Evolutionary conservation across 2,329 filamentous ascomycete genomes (phyloP).

Genomic region (Atkinsonella hypoxylon): DNA sequence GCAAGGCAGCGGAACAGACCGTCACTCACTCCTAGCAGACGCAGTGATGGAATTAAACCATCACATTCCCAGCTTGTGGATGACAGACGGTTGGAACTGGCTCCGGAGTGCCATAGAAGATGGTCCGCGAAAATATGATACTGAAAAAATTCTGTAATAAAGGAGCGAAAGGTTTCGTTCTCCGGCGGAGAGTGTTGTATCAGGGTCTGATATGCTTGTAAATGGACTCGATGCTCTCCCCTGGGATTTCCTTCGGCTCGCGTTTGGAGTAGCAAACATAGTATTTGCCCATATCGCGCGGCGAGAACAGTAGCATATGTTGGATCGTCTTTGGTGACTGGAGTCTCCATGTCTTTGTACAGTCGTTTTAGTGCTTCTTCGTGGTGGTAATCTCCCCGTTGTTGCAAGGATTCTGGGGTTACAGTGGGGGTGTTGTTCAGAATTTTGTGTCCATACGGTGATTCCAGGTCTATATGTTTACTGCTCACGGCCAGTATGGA

Average conservation of each 20-base stretch:
- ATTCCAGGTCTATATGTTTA: constrained; percentile 55
- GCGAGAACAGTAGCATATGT: constrained; percentile 36
- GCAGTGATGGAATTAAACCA: constrained; percentile 32
- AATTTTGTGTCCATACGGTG: constrained; percentile 42
- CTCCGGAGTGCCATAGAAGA: constrained; percentile 37
- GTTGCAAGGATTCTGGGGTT: constrained; percentile 31
- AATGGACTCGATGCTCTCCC: constrained; percentile 69
- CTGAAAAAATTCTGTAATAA: constrained; percentile 69
- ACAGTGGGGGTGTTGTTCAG: constrained; percentile 37
- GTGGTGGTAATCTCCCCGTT: constrained; percentile 44
- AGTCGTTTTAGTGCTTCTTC: constrained; percentile 41
- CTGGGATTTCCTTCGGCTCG: constrained; percentile 41
- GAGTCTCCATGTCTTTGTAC: constrained; percentile 31
- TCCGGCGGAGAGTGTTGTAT: constrained; percentile 49
- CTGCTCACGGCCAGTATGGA: constrained; percentile 75
- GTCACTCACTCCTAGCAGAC: constrained; percentile 71
- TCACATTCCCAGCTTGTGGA: constrained; percentile 32
- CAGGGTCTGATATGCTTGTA: constrained; percentile 62
- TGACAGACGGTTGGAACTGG: constrained; percentile 24
- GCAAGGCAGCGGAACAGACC: constrained; percentile 69
- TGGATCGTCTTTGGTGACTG: constrained; percentile 29
- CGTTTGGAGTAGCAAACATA: constrained; percentile 48
- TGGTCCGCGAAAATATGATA: constrained; percentile 65
- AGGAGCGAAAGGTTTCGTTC: constrained; percentile 51
- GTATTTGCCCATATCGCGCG: constrained; percentile 49